Conservation (phyloP, 2,329 filamentous ascomycete species). For the Calonectria pteridis region DNA sequence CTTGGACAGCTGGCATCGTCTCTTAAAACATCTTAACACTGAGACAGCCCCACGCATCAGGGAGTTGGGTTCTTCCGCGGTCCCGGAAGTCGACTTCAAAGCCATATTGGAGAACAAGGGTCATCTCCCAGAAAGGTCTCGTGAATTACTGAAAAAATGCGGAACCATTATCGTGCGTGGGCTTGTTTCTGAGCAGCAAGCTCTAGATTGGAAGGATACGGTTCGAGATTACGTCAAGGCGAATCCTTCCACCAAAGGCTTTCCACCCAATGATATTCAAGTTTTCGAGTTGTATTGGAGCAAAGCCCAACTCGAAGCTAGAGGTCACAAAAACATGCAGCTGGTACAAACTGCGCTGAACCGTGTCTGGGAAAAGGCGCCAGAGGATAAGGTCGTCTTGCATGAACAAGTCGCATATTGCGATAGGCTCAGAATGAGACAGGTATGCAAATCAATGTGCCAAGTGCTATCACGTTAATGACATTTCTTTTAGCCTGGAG, state of each 20-base stretch:
- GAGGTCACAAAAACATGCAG: not conserved
- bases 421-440: not conserved
- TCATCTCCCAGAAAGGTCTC: not conserved
- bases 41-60: not conserved
- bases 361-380: not conserved
- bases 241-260: constrained; percentile 4
- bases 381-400: not conserved
- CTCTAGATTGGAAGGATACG: not conserved
- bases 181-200: not conserved
- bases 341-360: not conserved
- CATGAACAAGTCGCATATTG: constrained; percentile 1
- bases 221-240: not conserved
- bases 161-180: not conserved
- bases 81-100: not conserved
- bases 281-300: constrained; percentile 1
- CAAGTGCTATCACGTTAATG: not conserved
- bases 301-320: constrained; percentile 4
- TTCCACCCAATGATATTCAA: not conserved
- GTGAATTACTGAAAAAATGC: not conserved
- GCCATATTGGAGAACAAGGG: not conserved
- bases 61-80: not conserved
- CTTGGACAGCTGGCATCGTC: not conserved
- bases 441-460: not conserved
- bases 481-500: not conserved
- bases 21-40: not conserved